Base-by-base conservation (phyloP, 805 yeast genomes). In the Candida verbasci region DNA sequence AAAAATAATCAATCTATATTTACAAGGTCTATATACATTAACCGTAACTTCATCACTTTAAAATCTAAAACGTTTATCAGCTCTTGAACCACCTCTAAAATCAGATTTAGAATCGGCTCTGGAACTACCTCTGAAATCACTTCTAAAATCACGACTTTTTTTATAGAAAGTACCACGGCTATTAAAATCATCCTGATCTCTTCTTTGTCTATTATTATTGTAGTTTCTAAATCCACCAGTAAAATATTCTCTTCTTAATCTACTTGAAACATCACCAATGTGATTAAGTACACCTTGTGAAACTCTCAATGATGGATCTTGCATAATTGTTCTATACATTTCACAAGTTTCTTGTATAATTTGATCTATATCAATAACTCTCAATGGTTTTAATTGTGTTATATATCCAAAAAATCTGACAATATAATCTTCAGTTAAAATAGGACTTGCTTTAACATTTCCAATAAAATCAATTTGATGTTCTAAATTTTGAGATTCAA, bases 401-500 rank as follows among this genome's bases (percentile, higher is more conserved):
- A 60, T 55, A 44, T 50, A 65, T 2, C 58, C 52, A 37, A 61
- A 41, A 45, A 53, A 47, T 14, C 60, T 47, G 23, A 31, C 39
- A 28, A 53, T 46, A 41, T 54, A 54, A n/a, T 49, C 50, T 21
- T 52, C 55, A 17, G 51, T 44, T 6, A 48, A 53, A 9, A 50
- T 52, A 6, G 44, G 49, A 27, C 48, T 43, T 9, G 46, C 35
- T n/a, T 40, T 37, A 15, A 45, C 39, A 11, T 39, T 34, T 38
- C 54, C 43, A 7, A 52, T 23, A 20, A 32, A 39, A n/a, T 34
- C 27, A 16, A 28, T 25, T 20, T 31, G 29, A 24, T 55, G 53
- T 29, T 62, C 71, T 10, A 51, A 52, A 24, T 64, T 52, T 24
- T 61, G 63, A 45, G 69, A 74, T 8, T 62, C 56, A 22, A 49